Evolutionary conservation across 2,329 filamentous ascomycete genomes (phyloP).

Genomic region (Metarhizium sp.): DNA sequence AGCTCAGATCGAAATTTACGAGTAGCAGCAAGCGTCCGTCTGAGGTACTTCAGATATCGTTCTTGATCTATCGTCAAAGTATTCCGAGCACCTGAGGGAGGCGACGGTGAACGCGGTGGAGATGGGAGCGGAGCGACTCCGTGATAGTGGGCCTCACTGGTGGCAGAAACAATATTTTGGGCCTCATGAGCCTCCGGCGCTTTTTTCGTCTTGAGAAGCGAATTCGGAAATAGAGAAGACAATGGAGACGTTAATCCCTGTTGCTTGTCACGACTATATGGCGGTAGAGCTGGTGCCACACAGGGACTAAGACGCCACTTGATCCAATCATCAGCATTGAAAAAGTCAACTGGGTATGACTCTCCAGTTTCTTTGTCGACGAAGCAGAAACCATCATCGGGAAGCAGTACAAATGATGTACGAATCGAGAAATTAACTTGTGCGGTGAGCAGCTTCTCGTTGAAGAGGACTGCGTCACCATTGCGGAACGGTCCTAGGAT

Average conservation of each 20-base stretch:
- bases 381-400: constrained; percentile 81
- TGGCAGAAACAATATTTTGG: constrained; percentile 6
- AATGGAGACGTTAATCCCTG: constrained; percentile 29
- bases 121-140: constrained; percentile 12
- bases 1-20: constrained; percentile 71
- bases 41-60: constrained; percentile 54
- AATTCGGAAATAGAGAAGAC: constrained; percentile 36
- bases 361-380: constrained; percentile 74
- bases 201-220: constrained; percentile 19
- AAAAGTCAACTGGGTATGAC: constrained; percentile 77
- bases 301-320: constrained; percentile 72
- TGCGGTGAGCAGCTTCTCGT: constrained; percentile 80
- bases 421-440: constrained; percentile 90
- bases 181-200: not conserved
- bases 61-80: constrained; percentile 15
- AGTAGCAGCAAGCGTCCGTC: constrained; percentile 61
- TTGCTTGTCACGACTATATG: constrained; percentile 30
- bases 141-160: not conserved
- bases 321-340: constrained; percentile 69
- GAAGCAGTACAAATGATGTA: constrained; percentile 76
- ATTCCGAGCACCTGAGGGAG: constrained; percentile 2
- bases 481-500: constrained; percentile 84
- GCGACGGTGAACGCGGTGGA: constrained; percentile 10
- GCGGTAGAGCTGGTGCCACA: constrained; percentile 56
- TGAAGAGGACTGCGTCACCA: constrained; percentile 85